Evolutionary conservation across 305 asterid species (phyloP).

Genomic region (Plantago coronopus): DNA sequence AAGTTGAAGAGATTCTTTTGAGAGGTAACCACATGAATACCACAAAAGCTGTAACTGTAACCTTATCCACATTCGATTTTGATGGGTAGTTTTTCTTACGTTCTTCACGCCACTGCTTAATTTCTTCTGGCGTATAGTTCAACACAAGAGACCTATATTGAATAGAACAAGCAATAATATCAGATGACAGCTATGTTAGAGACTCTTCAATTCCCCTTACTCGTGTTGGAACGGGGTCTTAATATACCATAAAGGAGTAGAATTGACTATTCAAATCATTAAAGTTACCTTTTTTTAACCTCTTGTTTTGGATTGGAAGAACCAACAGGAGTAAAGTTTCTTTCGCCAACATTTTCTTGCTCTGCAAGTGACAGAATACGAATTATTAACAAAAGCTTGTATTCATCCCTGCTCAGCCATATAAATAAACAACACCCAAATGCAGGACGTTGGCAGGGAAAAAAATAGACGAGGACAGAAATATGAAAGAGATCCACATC

Average conservation of each 20-base stretch:
- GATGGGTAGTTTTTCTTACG: constrained; percentile 77
- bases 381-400: background rate
- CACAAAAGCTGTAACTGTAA: constrained; percentile 23
- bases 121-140: constrained; percentile 78
- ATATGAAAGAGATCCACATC: background rate
- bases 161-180: constrained; percentile 18
- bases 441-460: background rate
- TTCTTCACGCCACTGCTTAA: constrained; percentile 77
- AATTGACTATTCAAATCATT: background rate
- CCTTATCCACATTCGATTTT: constrained; percentile 60
- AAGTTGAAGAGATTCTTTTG: constrained; percentile 7
- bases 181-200: constrained; percentile 2
- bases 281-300: constrained; percentile 53
- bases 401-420: background rate
- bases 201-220: background rate
- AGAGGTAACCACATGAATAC: background rate
- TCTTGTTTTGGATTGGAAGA: constrained; percentile 36
- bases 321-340: constrained; percentile 29
- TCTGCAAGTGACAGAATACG: constrained; percentile 30
- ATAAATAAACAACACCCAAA: background rate
- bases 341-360: constrained; percentile 30
- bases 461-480: background rate
- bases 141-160: constrained; percentile 41
- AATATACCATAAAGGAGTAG: constrained; percentile 6
- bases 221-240: background rate